Evolutionary conservation across 768 basidiomycete species (phyloP).

Genomic region (Lentinula edodes): DNA sequence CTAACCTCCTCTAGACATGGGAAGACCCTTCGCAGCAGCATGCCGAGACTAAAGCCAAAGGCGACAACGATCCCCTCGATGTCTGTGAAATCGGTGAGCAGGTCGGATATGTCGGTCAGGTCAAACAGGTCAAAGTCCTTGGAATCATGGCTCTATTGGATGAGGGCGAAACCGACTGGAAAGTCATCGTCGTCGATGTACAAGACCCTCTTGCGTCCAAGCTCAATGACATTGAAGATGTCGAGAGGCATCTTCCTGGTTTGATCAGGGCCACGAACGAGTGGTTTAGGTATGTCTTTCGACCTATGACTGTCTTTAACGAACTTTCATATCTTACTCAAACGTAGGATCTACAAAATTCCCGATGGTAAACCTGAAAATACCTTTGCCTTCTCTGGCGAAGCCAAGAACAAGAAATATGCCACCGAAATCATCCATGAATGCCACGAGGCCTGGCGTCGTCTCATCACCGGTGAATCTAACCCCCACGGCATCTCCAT

Average conservation of each 20-base stretch:
- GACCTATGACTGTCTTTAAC: neutral
- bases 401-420: constrained; percentile 99
- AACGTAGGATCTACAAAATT: constrained; percentile 85
- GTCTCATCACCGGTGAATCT: constrained; percentile 78
- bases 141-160: constrained; percentile 99
- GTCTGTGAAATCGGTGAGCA: constrained; percentile 99
- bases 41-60: constrained; percentile 97
- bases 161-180: constrained; percentile 99
- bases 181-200: constrained; percentile 97
- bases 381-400: constrained; percentile 97
- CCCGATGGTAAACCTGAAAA: constrained; percentile 97
- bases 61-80: constrained; percentile 99
- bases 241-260: constrained; percentile 96
- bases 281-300: constrained; percentile 82
- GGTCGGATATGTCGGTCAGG: constrained; percentile 93
- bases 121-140: constrained; percentile 99
- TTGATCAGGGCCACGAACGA: constrained; percentile 96
- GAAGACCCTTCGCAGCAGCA: constrained; percentile 86
- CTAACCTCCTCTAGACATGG: constrained; percentile 68
- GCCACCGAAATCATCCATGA: constrained; percentile 99
- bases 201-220: constrained; percentile 93
- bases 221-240: constrained; percentile 98
- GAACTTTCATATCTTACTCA: constrained; percentile 5
- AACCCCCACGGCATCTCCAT: constrained; percentile 74
- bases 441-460: constrained; percentile 98